Percentiles rank a stretch among this genome's conserved stretches.
Conservation (phyloP, 352 stramenopile genomes). For the Hyaloperonospora arabidopsidis region DNA sequence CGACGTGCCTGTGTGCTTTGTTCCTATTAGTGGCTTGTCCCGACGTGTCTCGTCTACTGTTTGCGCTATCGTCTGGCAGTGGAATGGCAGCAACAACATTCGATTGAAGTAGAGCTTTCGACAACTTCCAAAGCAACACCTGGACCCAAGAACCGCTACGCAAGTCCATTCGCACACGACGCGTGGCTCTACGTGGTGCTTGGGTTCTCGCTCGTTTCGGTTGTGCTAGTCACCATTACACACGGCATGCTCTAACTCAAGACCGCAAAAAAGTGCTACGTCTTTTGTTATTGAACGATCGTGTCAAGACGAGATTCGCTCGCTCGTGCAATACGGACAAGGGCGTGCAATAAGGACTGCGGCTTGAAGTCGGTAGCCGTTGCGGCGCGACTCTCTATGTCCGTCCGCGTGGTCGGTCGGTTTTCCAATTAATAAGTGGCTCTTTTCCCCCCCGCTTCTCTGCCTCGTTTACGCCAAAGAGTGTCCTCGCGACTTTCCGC, state of each 20-base stretch:
- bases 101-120: conserved; percentile 15
- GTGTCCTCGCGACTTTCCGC: conserved; percentile 9
- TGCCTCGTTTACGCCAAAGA: conserved; percentile 3
- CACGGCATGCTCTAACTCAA: conserved; percentile 36
- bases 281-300: background rate
- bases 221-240: conserved; percentile 69
- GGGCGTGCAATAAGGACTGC: too few relatives aligned
- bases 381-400: too few relatives aligned
- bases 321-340: too few relatives aligned
- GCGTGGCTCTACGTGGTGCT: conserved; percentile 69
- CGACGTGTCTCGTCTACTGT: conserved; percentile 65
- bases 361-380: too few relatives aligned
- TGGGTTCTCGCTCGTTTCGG: conserved; percentile 42
- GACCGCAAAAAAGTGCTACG: background rate
- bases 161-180: conserved; percentile 58
- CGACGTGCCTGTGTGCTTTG: conserved; percentile 23
- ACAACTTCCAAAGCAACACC: conserved; percentile 2
- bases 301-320: too few relatives aligned
- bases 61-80: conserved; percentile 47
- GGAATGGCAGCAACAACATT: conserved; percentile 35
- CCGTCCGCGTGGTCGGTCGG: too few relatives aligned
- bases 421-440: background rate
- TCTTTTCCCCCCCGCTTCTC: background rate
- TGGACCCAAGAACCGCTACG: conserved; percentile 55
- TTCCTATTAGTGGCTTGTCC: conserved; percentile 66